Conservation (phyloP, 805 yeast species). For the Kazachstania africana region DNA sequence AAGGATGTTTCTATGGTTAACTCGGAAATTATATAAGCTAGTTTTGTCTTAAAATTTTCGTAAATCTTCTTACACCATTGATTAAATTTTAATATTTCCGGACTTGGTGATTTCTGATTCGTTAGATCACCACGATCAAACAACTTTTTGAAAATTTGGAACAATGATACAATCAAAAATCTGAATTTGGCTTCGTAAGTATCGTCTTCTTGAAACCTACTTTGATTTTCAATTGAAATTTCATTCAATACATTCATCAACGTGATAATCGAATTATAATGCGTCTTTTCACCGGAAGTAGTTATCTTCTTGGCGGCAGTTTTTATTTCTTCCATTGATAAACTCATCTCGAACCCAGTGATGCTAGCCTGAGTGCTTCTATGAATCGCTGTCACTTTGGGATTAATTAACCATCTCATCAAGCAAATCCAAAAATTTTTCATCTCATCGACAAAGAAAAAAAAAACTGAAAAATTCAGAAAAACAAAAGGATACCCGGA, state of each 20-base stretch:
- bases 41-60: slow-evolving; percentile 35
- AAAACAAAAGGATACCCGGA: too few species aligned
- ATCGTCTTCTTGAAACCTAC: slow-evolving; percentile 4
- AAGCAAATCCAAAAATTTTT: too few species aligned
- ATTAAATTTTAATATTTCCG: slow-evolving; percentile 27
- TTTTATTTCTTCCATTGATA: slow-evolving; percentile 19
- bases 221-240: slow-evolving; percentile 3
- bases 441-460: too few species aligned
- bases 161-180: slow-evolving; percentile 21
- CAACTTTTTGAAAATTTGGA: slow-evolving; percentile 24
- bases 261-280: slow-evolving; percentile 24
- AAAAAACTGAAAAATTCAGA: too few species aligned
- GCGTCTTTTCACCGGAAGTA: slow-evolving; percentile 17
- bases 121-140: slow-evolving; percentile 22
- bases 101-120: slow-evolving; percentile 14
- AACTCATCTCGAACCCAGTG: slow-evolving; percentile 3
- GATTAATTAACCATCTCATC: too few species aligned
- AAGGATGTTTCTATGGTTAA: slow-evolving; percentile 33
- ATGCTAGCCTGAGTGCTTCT: slow-evolving; percentile 1
- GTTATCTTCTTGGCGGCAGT: slow-evolving; percentile 18
- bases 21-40: slow-evolving; percentile 33
- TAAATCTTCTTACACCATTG: slow-evolving; percentile 56
- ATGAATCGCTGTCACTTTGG: too few species aligned
- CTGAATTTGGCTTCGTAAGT: slow-evolving; percentile 13
- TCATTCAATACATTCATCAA: slow-evolving; percentile 8